A percentile compares a stretch with the other conserved stretches of the same genome.
These are phyloP conservation scores for Picea mariana DNA, from an alignment of 83 land plant genomes.

Conservation along the genomic window DNA sequence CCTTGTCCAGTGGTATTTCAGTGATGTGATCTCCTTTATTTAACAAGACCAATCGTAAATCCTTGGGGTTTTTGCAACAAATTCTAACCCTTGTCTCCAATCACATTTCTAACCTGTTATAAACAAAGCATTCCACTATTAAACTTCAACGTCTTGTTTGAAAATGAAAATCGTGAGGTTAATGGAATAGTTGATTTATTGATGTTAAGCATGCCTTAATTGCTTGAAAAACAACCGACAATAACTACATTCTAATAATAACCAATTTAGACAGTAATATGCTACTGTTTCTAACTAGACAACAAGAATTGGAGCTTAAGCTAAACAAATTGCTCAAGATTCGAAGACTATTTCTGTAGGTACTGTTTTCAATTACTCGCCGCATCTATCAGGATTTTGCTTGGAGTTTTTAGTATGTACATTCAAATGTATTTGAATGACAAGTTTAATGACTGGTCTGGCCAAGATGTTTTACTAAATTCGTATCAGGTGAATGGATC, in stretches of 20 bases:
- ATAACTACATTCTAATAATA: neutral
- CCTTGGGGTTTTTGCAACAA: too few relatives aligned
- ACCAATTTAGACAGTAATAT: too few relatives aligned
- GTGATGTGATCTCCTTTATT: too few relatives aligned
- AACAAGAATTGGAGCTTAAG: neutral
- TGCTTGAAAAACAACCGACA: neutral
- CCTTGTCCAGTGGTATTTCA: too few relatives aligned
- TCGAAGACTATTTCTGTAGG: too few relatives aligned
- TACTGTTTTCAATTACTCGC: neutral
- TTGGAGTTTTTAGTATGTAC: neutral
- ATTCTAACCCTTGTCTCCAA: too few relatives aligned
- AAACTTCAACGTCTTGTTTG: neutral
- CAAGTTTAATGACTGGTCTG: neutral
- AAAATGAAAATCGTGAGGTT: too few relatives aligned
- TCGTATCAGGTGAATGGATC: neutral
- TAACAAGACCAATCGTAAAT: too few relatives aligned
- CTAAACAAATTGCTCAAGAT: neutral
- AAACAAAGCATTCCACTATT: neutral
- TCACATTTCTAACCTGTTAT: slow-evolving; percentile 64
- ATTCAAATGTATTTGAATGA: neutral
- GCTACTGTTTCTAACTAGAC: too few relatives aligned
- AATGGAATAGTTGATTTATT: too few relatives aligned
- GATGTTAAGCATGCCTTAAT: neutral
- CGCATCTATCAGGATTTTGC: neutral
- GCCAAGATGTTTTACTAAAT: neutral